Conservation (phyloP, 495 filamentous ascomycete species). For the Lasiosphaeria ovina region DNA sequence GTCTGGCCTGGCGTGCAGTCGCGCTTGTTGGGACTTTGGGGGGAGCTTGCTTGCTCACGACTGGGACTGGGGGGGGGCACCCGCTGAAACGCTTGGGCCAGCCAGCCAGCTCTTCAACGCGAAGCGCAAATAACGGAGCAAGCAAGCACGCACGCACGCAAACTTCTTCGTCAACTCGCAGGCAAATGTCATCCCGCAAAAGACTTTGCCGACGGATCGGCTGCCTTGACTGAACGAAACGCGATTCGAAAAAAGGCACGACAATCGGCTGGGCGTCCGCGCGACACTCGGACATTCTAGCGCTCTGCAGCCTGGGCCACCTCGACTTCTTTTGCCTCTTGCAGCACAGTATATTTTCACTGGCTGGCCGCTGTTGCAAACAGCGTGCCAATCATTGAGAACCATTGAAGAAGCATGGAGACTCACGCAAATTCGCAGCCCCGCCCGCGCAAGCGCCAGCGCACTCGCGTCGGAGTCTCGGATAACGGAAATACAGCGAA, state of each 20-base stretch:
- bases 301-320: neutral
- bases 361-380: neutral
- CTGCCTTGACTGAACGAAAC: neutral
- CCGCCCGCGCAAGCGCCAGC: slow-evolving; percentile 34
- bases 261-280: neutral
- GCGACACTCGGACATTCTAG: neutral
- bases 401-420: slow-evolving; percentile 5
- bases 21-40: too few relatives aligned
- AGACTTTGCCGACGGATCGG: neutral
- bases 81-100: too few relatives aligned
- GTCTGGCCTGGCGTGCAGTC: too few relatives aligned
- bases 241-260: neutral
- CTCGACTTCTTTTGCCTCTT: neutral
- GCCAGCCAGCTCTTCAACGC: too few relatives aligned
- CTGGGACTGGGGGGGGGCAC: too few relatives aligned
- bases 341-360: neutral
- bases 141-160: neutral
- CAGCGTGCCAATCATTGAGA: neutral
- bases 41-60: too few relatives aligned
- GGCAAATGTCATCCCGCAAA: neutral
- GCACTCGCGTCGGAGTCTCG: slow-evolving; percentile 23
- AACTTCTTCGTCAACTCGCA: neutral
- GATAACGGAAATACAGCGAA: slow-evolving; percentile 30
- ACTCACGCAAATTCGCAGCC: slow-evolving; percentile 24
- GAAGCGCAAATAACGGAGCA: neutral